phyloP scores from a whole-genome alignment of 768 basidiomycete species.

The Pleurotus tuoliensis region DNA sequence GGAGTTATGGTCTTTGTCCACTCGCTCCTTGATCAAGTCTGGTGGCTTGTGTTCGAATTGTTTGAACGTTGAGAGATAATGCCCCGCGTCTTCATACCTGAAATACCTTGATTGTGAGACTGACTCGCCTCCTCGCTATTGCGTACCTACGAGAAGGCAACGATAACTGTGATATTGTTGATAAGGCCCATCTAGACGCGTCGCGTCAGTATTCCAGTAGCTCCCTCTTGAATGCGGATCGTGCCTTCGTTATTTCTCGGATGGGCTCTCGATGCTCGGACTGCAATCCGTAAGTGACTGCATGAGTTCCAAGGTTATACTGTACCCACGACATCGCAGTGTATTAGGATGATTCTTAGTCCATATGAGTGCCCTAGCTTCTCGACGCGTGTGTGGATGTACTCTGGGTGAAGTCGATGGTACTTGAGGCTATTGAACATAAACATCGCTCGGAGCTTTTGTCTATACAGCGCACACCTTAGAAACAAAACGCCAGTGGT shows the following conservation, averaged over 20 bases:
- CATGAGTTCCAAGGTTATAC: neutral
- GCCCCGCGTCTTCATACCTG: slow-evolving; percentile 88
- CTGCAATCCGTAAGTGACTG: slow-evolving; percentile 33
- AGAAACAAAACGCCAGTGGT: slow-evolving; percentile 92
- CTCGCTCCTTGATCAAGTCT: slow-evolving; percentile 89
- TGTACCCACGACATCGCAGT: slow-evolving; percentile 86
- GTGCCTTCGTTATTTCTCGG: slow-evolving; percentile 86
- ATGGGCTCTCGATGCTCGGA: slow-evolving; percentile 89
- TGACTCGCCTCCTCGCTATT: neutral
- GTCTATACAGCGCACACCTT: slow-evolving; percentile 46
- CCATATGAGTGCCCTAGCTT: slow-evolving; percentile 79
- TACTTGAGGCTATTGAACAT: slow-evolving; percentile 68
- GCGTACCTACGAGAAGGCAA: slow-evolving; percentile 78
- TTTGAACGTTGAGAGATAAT: slow-evolving; percentile 89
- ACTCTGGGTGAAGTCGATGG: slow-evolving; percentile 96
- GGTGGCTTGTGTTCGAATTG: slow-evolving; percentile 93
- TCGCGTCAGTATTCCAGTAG: slow-evolving; percentile 3
- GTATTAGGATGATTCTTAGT: slow-evolving; percentile 79
- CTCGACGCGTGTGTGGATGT: slow-evolving; percentile 88
- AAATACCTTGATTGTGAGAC: slow-evolving; percentile 4
- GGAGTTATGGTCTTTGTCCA: slow-evolving; percentile 84
- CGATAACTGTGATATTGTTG: slow-evolving; percentile 89
- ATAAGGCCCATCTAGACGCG: slow-evolving; percentile 68
- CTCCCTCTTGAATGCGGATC: slow-evolving; percentile 6
- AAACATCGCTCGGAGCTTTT: too few species aligned